These are phyloP conservation scores for Primulina eburnea DNA, from an alignment of 257 asterid genomes.

Conservation along the genomic window DNA sequence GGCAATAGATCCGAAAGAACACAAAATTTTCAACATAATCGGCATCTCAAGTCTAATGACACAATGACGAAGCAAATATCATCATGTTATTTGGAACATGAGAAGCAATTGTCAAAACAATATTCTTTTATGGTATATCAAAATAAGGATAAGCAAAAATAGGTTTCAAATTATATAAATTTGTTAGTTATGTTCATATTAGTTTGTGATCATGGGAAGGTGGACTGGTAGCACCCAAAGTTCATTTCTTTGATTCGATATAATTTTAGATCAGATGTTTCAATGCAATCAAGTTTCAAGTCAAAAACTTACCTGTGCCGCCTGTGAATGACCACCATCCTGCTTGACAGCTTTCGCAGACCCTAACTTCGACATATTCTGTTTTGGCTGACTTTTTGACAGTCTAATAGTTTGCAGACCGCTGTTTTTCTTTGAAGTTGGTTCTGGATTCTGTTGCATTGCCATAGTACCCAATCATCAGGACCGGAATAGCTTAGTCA, in stretches of 20 bases:
- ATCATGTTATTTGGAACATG: background rate
- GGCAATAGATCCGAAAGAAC: background rate
- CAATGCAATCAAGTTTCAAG: conserved; percentile 17
- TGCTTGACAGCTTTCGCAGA: conserved; percentile 46
- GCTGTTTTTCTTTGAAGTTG: conserved; percentile 45
- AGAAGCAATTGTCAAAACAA: background rate
- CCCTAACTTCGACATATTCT: conserved; percentile 45
- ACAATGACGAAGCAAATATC: background rate
- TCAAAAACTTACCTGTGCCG: conserved; percentile 37
- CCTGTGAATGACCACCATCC: conserved; percentile 47
- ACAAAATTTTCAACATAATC: background rate
- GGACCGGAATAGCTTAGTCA: conserved; percentile 8
- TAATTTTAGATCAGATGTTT: background rate
- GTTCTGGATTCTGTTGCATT: conserved; percentile 44
- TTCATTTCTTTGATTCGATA: background rate
- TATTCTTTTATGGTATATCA: too few species aligned
- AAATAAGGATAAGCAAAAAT: background rate
- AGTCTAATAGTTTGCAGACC: conserved; percentile 37
- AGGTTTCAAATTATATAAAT: conserved; percentile 4
- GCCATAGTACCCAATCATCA: conserved; percentile 21
- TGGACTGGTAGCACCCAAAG: background rate
- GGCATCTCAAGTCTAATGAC: background rate
- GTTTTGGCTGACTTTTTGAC: conserved; percentile 55
- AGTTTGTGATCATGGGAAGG: conserved; percentile 12
- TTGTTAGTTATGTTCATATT: background rate